Base-by-base conservation (phyloP, 139 green algal genomes). In the Chlorella sp. region DNA sequence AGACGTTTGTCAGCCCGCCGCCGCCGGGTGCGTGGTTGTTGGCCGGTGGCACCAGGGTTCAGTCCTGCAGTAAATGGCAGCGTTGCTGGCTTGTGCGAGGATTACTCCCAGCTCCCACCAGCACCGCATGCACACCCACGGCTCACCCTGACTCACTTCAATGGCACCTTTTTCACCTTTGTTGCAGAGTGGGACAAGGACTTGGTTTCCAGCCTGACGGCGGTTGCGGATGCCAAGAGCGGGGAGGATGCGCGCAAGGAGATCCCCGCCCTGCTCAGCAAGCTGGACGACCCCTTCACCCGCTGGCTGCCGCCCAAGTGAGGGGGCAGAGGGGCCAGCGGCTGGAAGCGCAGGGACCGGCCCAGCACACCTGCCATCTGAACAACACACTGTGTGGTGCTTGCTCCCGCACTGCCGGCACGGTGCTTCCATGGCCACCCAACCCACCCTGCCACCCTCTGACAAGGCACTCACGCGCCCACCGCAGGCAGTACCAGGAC, bases 221-320 rank as follows among this genome's bases (percentile, higher is more conserved):
- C 60, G 17, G 74, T 67, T 17, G 65, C 83, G 5, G 47, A 41
- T 13, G 78, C 78, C 15, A 15, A 23, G 15, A 76, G 13, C 21
- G 15, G 39, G 16, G 51, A 91, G 1, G 62, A 74, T 30, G 96
- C 94, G 6, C 91, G 89, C 20, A 28, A 83, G 0, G 68, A 94
- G 64, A 92, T 98, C 39, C 70, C 82, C 12, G 30, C 39, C 23
- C 94, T 99, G 93, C 90, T 99, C n/a, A 86, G 56, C 21, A 92
- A 92, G n/a, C 93, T 99, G 51, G 93, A 91, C 0, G 97, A 99
- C 89, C 97, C 96, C 0, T 99, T 97, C 92, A 99, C 97, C 0
- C 93, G 96, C 78, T 90, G 97, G 69, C 85, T 99, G 26, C 84
- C 90, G 11, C 85, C 94, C 17, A 85, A 94, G 92, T 95, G 72